Evolutionary conservation across 768 basidiomycete species (phyloP).

Genomic region (Auricularia sp.): DNA sequence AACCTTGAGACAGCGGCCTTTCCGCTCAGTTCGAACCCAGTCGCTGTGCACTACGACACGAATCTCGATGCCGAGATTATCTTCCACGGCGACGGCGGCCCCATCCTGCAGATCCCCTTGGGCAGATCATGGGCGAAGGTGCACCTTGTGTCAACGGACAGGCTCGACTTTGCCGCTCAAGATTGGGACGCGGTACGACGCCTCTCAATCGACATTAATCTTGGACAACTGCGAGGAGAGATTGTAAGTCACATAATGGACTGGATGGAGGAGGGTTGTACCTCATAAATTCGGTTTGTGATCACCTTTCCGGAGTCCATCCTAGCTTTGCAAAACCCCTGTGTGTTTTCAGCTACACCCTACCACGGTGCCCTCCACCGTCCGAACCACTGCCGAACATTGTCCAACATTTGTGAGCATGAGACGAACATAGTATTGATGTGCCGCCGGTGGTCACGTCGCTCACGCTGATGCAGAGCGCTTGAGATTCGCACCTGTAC

Average conservation of each 20-base stretch:
- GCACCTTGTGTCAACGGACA: not conserved
- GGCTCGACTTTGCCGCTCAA: constrained; percentile 4
- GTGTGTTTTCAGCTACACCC: too few species aligned
- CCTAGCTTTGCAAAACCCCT: too few species aligned
- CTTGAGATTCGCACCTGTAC: too few species aligned
- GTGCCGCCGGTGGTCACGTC: too few species aligned
- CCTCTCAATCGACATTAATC: constrained; percentile 14
- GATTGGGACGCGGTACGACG: constrained; percentile 24
- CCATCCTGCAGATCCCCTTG: not conserved
- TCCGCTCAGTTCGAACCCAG: not conserved
- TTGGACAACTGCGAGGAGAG: constrained; percentile 34
- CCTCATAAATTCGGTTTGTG: constrained; percentile 66
- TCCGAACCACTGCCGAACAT: too few species aligned
- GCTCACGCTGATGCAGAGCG: too few species aligned
- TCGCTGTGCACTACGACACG: not conserved
- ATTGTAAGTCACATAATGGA: constrained; percentile 56
- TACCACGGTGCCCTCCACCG: too few species aligned
- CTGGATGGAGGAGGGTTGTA: constrained; percentile 82
- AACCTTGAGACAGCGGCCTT: not conserved
- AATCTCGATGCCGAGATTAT: not conserved
- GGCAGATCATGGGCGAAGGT: not conserved
- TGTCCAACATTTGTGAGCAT: too few species aligned
- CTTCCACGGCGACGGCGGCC: not conserved
- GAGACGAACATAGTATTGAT: too few species aligned
- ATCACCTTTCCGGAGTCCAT: too few species aligned